Percentiles rank a stretch among this genome's conserved stretches.
phyloP scores from a whole-genome alignment of 1,139 yeast genomes.

The Saccharomycopsis hybrid region DNA sequence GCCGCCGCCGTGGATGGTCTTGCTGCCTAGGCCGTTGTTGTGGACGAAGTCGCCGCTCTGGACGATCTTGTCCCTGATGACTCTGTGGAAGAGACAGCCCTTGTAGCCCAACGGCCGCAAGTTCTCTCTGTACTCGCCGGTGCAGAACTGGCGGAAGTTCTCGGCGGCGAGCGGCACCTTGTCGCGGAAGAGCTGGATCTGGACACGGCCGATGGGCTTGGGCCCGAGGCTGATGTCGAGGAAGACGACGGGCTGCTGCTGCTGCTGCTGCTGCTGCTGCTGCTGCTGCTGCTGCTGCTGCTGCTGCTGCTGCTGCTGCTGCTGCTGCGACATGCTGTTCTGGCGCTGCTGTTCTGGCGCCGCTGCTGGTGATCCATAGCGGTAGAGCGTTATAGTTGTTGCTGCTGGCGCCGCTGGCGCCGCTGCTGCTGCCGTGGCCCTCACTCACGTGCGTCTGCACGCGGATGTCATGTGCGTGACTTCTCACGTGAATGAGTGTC shows the following conservation, averaged over 20 bases:
- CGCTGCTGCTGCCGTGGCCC: no score
- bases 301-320: no score
- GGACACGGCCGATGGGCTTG: constrained; percentile 11
- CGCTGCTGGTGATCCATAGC: no score
- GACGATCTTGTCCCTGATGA: constrained; percentile 9
- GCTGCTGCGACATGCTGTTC: no score
- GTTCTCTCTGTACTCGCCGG: constrained; percentile 18
- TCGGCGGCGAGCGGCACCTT: constrained; percentile 10
- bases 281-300: no score
- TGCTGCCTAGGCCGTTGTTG: constrained; percentile 13
- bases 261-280: no score
- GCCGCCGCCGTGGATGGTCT: constrained; percentile 1
- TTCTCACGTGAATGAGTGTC: no score
- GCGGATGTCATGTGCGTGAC: no score
- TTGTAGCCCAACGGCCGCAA: constrained; percentile 14
- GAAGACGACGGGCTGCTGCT: constrained; percentile 12
- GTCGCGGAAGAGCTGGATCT: constrained; percentile 8
- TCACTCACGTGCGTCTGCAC: no score
- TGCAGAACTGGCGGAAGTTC: constrained; percentile 18
- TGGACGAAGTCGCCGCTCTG: constrained; percentile 16
- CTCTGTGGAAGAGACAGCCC: constrained; percentile 11
- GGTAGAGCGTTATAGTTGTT: no score
- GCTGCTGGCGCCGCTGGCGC: no score
- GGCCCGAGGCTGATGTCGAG: constrained; percentile 13
- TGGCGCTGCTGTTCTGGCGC: no score